These are phyloP conservation scores for Buxus sempervirens DNA, from an alignment of 164 flowering plant species.

Conservation along the genomic window DNA sequence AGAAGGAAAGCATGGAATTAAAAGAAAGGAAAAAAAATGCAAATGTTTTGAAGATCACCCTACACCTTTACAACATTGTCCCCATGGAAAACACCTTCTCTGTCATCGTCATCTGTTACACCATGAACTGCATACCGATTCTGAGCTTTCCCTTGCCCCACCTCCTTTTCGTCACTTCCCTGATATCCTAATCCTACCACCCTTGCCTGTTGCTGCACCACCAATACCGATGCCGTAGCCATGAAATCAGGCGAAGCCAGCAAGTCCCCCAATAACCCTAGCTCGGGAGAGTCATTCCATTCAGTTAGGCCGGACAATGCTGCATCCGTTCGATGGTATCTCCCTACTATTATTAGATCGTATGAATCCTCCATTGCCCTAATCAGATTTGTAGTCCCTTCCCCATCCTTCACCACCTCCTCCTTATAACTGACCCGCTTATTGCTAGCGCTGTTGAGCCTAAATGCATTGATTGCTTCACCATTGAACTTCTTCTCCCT, in stretches of 20 bases:
- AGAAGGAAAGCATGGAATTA: too few relatives aligned
- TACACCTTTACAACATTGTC: too few relatives aligned
- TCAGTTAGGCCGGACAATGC: constrained; percentile 24
- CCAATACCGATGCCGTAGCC: constrained; percentile 27
- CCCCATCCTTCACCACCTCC: constrained; percentile 29
- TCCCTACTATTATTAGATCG: constrained; percentile 57
- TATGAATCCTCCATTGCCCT: constrained; percentile 10
- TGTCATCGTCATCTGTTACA: too few relatives aligned
- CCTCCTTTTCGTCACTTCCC: too few relatives aligned
- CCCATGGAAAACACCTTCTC: too few relatives aligned
- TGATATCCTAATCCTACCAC: too few relatives aligned
- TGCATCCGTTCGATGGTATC: constrained; percentile 23
- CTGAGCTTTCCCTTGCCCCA: too few relatives aligned
- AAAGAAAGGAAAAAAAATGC: too few relatives aligned
- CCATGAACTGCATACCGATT: too few relatives aligned
- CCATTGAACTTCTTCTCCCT: constrained; percentile 15
- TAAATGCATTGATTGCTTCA: constrained; percentile 17
- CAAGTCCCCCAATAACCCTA: constrained; percentile 54
- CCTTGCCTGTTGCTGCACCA: constrained; percentile 41
- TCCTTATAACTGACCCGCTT: constrained; percentile 15
- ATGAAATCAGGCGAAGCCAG: constrained; percentile 31
- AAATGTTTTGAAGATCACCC: too few relatives aligned
- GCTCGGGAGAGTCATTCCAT: constrained; percentile 51
- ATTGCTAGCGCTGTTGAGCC: neutral
- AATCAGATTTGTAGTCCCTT: constrained; percentile 7